Conservation (phyloP, 345 rosid genomes). For the Aquilaria malaccensis region DNA sequence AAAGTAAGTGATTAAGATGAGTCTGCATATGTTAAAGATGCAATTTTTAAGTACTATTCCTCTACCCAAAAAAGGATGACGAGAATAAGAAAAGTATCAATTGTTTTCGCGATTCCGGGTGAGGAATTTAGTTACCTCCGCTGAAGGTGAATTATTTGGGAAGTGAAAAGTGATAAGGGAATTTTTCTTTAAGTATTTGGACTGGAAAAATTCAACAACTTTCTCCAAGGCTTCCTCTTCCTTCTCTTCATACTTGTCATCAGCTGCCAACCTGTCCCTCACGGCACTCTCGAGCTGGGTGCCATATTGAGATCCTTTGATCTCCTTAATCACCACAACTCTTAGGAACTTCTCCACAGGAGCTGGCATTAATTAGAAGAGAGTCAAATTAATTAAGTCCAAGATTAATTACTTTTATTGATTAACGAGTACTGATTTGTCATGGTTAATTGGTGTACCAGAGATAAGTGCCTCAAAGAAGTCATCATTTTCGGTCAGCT, state of each 20-base stretch:
- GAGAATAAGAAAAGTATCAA: background rate
- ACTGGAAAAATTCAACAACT: constrained; percentile 73
- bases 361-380: constrained; percentile 21
- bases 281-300: no score
- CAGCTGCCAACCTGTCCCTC: no score
- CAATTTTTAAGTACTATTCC: background rate
- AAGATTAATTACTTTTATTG: background rate
- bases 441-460: constrained; percentile 26
- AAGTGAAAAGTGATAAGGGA: constrained; percentile 70
- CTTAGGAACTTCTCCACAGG: constrained; percentile 67
- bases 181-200: constrained; percentile 69
- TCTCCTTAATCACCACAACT: background rate
- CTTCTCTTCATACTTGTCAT: constrained; percentile 84
- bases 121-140: constrained; percentile 35
- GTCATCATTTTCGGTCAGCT: constrained; percentile 57
- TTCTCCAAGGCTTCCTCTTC: constrained; percentile 82
- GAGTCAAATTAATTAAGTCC: background rate
- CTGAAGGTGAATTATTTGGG: constrained; percentile 38
- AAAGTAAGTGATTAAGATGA: background rate
- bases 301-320: no score
- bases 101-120: background rate
- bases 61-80: background rate
- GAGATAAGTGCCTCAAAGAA: constrained; percentile 67
- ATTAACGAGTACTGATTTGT: no score
- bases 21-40: no score